These are phyloP conservation scores for Pythium scleroteichum DNA, from an alignment of 352 stramenopile species.

Conservation along the genomic window DNA sequence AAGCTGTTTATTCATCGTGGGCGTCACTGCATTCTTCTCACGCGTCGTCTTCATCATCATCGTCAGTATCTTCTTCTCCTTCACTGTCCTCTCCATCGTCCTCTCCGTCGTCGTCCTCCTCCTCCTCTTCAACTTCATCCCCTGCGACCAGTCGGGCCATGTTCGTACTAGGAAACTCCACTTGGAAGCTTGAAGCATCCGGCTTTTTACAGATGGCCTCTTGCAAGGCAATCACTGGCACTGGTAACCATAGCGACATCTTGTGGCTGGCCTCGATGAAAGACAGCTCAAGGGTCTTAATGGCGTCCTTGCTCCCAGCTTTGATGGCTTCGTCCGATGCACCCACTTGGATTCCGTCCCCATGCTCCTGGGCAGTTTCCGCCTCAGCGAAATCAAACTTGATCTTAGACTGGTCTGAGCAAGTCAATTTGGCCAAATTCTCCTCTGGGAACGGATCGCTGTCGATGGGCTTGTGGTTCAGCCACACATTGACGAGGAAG, in stretches of 20 bases:
- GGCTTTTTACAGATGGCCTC: slow-evolving; percentile 27
- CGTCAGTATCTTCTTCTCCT: slow-evolving; percentile 24
- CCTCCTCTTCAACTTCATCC: slow-evolving; percentile 32
- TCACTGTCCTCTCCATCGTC: slow-evolving; percentile 18
- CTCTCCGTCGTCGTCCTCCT: slow-evolving; percentile 26
- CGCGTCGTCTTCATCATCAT: slow-evolving; percentile 18
- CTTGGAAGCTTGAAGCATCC: slow-evolving; percentile 30
- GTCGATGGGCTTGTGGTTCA: slow-evolving; percentile 59
- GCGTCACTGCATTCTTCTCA: not conserved
- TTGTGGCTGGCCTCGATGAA: slow-evolving; percentile 27
- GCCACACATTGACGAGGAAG: slow-evolving; percentile 68
- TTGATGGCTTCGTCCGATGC: slow-evolving; percentile 20
- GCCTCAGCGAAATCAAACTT: slow-evolving; percentile 26
- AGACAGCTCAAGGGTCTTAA: slow-evolving; percentile 31
- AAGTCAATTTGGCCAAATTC: slow-evolving; percentile 23
- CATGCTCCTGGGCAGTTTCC: slow-evolving; percentile 18
- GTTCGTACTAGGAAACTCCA: slow-evolving; percentile 25
- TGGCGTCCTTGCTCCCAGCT: slow-evolving; percentile 20
- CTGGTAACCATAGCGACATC: slow-evolving; percentile 28
- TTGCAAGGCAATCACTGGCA: slow-evolving; percentile 22
- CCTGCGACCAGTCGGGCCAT: slow-evolving; percentile 25
- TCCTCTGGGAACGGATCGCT: slow-evolving; percentile 36
- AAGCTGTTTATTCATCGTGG: too few species aligned
- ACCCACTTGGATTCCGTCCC: slow-evolving; percentile 17
- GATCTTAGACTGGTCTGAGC: slow-evolving; percentile 12